phyloP scores from a whole-genome alignment of 2,329 filamentous ascomycete species.

The Aspergillus brasiliensis region DNA sequence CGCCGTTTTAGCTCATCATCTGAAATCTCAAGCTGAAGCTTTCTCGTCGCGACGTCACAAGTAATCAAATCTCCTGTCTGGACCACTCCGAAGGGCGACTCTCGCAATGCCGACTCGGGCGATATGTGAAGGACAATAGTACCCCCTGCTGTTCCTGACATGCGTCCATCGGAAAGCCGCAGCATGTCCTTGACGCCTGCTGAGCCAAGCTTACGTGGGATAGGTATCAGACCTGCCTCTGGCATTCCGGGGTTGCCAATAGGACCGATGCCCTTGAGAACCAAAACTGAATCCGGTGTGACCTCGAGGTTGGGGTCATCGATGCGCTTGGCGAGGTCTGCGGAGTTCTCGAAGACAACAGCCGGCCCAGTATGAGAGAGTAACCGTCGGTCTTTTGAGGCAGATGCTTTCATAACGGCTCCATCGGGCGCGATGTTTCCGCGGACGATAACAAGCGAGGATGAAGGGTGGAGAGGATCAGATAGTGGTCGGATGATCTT shows the following conservation, averaged over 20 bases:
- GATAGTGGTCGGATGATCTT: conserved; percentile 49
- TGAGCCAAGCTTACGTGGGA: conserved; percentile 51
- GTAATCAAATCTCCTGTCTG: conserved; percentile 52
- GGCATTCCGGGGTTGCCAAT: conserved; percentile 58
- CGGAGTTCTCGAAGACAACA: conserved; percentile 52
- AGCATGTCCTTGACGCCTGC: conserved; percentile 57
- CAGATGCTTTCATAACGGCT: conserved; percentile 54
- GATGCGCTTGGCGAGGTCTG: conserved; percentile 49
- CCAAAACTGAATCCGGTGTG: conserved; percentile 48
- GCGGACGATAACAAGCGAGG: conserved; percentile 49
- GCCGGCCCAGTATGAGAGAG: conserved; percentile 49
- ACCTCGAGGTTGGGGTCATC: conserved; percentile 50
- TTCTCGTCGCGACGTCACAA: conserved; percentile 48
- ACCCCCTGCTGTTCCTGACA: conserved; percentile 59
- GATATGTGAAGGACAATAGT: conserved; percentile 58
- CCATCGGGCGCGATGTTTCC: conserved; percentile 54
- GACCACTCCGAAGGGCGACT: conserved; percentile 53
- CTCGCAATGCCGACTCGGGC: conserved; percentile 53
- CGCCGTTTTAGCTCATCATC: conserved; percentile 46
- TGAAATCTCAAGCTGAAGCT: conserved; percentile 45
- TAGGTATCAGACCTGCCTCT: conserved; percentile 55
- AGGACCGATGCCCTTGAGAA: conserved; percentile 54
- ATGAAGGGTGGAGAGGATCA: conserved; percentile 48
- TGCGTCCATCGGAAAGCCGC: conserved; percentile 56
- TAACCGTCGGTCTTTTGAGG: conserved; percentile 51